Evolutionary conservation across 257 asterid species (phyloP), one percentile per base, ranked within the genome.

Genomic region (Solanum pimpinellifolium): DNA sequence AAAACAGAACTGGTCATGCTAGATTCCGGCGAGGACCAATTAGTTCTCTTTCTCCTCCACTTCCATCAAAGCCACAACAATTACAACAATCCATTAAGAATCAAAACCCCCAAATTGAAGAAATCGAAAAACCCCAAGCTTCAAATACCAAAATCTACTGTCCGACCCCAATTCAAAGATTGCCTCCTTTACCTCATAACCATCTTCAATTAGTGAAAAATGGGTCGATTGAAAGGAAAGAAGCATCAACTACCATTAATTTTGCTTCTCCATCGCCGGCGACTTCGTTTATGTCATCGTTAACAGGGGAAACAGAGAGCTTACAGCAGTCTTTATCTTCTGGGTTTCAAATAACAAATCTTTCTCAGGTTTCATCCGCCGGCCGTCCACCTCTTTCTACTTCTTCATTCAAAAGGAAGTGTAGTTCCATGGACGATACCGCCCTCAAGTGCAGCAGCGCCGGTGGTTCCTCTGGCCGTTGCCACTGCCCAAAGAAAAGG

Each of bases 1-100:
- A 95, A 68, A 90, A 89, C 12, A 86, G 98, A 59, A 93, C 98
- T 88, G 99, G 99, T 16, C 99, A 95, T 88, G 99, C 99, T 70
- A 96, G 99, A 20, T 96, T 96, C 88, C 95, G 98, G 11, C 94
- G 95, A 31, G 98, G 99, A n/a, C 99, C 98, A 59, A 88, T 94
- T 42, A 5, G 93, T 10, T 86, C 87, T 1, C 88, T 83, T 9
- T 86, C 87, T 1, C 89, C 87, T 41, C 91, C 52, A 1, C 62
- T 56, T 56, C 92, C 85, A 0, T 23, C 78, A 1, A 85, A 85
- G 39, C 52, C 10, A 3, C 85, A 42, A 14, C 84, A 29, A 18
- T 27, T 62, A 25, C 78, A 72, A 72, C 80, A 89, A 73, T 62
- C 84, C 86, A 75, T 52, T 73, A 92, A 87, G 75, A 27, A 12